These are phyloP conservation scores for Boletus sp. DNA, from an alignment of 1,284 basidiomycete genomes.

Conservation along the genomic window DNA sequence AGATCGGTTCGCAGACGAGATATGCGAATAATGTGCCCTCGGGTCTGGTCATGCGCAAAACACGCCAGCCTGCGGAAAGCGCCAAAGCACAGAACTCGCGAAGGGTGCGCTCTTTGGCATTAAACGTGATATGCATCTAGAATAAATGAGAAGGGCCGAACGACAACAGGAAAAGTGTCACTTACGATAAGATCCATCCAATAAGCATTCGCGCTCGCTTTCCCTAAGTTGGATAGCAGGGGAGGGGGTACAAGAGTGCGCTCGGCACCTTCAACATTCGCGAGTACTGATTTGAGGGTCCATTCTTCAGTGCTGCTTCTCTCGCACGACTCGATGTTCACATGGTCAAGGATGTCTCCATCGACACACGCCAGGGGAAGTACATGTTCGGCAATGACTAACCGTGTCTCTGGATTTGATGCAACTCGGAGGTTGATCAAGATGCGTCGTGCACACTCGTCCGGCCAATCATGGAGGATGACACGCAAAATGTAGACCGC, in stretches of 20 bases:
- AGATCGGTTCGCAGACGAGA: conserved; percentile 57
- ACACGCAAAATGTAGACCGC: conserved; percentile 67
- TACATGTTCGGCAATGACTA: conserved; percentile 66
- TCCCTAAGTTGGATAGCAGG: conserved; percentile 64
- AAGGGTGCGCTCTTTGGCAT: conserved; percentile 66
- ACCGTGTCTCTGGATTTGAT: conserved; percentile 47
- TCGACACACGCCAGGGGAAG: conserved; percentile 65
- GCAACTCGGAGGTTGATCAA: conserved; percentile 50
- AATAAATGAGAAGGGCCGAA: conserved; percentile 2
- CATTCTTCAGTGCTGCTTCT: conserved; percentile 18
- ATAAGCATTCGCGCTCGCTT: conserved; percentile 65
- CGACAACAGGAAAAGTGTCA: not conserved
- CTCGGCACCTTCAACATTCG: conserved; percentile 43
- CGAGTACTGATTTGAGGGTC: conserved; percentile 26
- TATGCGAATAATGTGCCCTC: conserved; percentile 63
- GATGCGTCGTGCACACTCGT: conserved; percentile 51
- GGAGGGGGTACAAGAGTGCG: conserved; percentile 47
- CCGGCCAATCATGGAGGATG: conserved; percentile 73
- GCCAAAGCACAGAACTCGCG: conserved; percentile 57
- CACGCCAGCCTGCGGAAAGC: conserved; percentile 63
- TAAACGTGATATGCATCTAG: conserved; percentile 71
- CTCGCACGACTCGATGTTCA: conserved; percentile 1
- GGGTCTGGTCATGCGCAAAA: conserved; percentile 53
- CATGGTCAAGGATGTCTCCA: conserved; percentile 26
- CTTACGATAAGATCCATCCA: conserved; percentile 69